These are phyloP conservation scores for Saccharomyces hybrid DNA, from an alignment of 1,139 yeast species.

Conservation along the genomic window DNA sequence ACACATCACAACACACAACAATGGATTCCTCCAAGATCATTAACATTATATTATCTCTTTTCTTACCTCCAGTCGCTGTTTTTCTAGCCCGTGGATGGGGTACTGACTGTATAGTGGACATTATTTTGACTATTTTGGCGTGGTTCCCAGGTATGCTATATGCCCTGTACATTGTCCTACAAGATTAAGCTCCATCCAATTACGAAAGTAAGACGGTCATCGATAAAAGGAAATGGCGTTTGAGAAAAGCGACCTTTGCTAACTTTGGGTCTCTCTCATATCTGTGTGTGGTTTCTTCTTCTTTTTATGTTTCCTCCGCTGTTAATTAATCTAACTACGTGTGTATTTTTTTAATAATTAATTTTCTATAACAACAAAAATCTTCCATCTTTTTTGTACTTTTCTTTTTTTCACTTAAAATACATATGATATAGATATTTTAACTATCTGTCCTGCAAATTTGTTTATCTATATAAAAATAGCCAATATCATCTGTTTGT, in stretches of 20 bases:
- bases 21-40: constrained; percentile 28
- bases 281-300: constrained; percentile 18
- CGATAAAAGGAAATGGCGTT: neutral
- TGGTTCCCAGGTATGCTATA: constrained; percentile 71
- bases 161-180: constrained; percentile 47
- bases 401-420: neutral
- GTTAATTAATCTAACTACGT: neutral
- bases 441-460: neutral
- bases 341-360: neutral
- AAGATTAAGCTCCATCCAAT: constrained; percentile 8
- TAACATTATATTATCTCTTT: constrained; percentile 42
- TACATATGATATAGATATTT: neutral
- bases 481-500: neutral
- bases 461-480: neutral
- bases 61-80: constrained; percentile 76
- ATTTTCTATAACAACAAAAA: neutral
- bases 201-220: neutral
- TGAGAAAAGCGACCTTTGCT: neutral
- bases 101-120: constrained; percentile 53
- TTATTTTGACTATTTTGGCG: constrained; percentile 66
- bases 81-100: constrained; percentile 64
- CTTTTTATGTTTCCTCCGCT: constrained; percentile 2
- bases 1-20: constrained; percentile 1
- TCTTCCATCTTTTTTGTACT: neutral
- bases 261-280: constrained; percentile 13